Base-by-base conservation (phyloP, 345 rosid species). In the Salix purpurea region DNA sequence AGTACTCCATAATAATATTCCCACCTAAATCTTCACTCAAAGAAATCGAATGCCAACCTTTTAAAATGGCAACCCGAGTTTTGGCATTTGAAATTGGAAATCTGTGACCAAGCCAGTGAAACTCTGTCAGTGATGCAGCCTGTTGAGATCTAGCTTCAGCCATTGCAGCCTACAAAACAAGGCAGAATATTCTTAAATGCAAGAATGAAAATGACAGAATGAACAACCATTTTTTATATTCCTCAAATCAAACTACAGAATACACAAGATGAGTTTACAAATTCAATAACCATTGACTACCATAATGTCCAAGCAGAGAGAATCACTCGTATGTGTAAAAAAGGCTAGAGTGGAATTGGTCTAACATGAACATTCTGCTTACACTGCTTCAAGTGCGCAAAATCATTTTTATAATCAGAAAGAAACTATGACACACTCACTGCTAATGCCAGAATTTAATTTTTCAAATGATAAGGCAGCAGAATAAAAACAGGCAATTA, bases 91-190 rank as follows among this genome's bases (percentile, higher is more conserved):
- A 85, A 80, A 96, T 87, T 15, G 98, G 99, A 85, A 87, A 94
- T 79, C 84, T 90, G 84, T 92, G 90, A 70, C 98, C 99, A 83
- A 96, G 97, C 98, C 98, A 96, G 61, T 85, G 86, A 77, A 96
- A 90, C 89, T 96, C 98, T 13, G 97, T 96, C 87, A 96, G 81
- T 19, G 98, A 94, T 77, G 97, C 97, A 69, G 98, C 98, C 81
- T 96, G 99, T 78, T 96, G 97, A 73, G 97, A 89, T 86, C 98
- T 94, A 72, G 96, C 99, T 86, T 94, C 99, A 21, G 95, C 95
- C 95, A 94, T 90, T 75, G 84, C 99, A 83, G 95, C 99, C 99
- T 96, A 84, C 76, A 72, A 80, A 78, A 28, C 69, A 77, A 58
- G 46, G 32, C 37, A 65, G 44, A 23, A 54, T 26, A 16, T 15